Evolutionary conservation across 202 grass and related monocot genomes (phyloP).

Genomic region (Musa balbisiana): DNA sequence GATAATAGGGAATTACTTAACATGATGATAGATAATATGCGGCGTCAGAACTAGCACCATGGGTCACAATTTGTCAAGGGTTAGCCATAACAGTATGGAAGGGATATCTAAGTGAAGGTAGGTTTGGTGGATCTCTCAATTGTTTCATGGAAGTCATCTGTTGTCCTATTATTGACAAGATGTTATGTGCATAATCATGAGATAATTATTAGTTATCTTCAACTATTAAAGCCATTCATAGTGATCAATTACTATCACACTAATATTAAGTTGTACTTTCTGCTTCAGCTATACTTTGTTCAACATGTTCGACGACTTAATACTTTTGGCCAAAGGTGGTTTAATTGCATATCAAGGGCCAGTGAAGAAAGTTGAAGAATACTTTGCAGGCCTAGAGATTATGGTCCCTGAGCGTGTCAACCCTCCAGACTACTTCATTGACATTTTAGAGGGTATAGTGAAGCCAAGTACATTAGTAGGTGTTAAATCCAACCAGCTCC

Average conservation of each 20-base stretch:
- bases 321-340: conserved; percentile 83
- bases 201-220: background rate
- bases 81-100: background rate
- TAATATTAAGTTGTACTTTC: conserved; percentile 10
- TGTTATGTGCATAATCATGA: no score
- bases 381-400: conserved; percentile 61
- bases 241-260: background rate
- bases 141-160: background rate
- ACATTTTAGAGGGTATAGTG: conserved; percentile 71
- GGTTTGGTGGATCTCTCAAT: background rate
- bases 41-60: no score
- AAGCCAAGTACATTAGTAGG: conserved; percentile 33
- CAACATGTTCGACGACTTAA: conserved; percentile 80
- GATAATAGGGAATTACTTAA: no score
- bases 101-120: background rate
- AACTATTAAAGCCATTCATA: background rate
- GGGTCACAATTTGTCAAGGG: no score
- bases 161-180: no score
- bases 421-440: conserved; percentile 85
- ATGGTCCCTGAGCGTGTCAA: conserved; percentile 63
- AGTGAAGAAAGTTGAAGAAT: conserved; percentile 55
- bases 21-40: no score
- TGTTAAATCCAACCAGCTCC: conserved; percentile 48
- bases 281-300: conserved; percentile 68
- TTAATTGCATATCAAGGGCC: conserved; percentile 66